Evolutionary conservation across 73 alveolate species (phyloP), one percentile per base, ranked within the genome.

Genomic region (Paramecium biaurelia): DNA sequence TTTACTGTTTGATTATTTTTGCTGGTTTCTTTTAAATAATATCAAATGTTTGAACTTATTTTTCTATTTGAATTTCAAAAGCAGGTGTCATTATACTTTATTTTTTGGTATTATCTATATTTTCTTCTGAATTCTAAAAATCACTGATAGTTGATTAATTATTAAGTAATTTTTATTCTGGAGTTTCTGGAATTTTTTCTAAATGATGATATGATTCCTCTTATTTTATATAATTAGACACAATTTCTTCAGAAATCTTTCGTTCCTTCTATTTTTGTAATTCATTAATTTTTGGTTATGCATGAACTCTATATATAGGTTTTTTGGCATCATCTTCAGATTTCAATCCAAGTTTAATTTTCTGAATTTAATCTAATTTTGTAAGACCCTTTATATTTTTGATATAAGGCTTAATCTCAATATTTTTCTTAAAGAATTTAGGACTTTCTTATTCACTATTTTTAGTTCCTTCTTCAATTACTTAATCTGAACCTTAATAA

Each of bases 291-390:
- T 74, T 67, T 4, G 84, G 87, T 74, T 74, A 43, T 32, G 57
- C 59, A 35, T 74, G 87, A 30, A 74, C 21, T 74, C 59, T 35
- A 74, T 74, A 74, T 5, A 67, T 32, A 26, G 38, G 45, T 67
- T 67, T 74, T 74, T 74, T 74, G 7, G 58, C 87, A 14, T 74
- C 87, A 32, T 74, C 87, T 35, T 74, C 87, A 32, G 87, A 74
- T 32, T 35, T 74, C 47, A 30, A 74, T 30, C 59, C 87, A 14
- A 21, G 20, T 37, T 74, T 35, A 24, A 32, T 74, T 32, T 14
- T 30, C 8, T 53, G 4, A 21, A 53, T 53, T 53, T 53, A 53
- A 53, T 53, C 68, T 53, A 53, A 23, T 28, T 67, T 67, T 12
- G 85, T 30, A 14, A 67, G 41, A 14, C 47, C 41, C 41, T 67